Conservation (phyloP, 176 grass and related monocot genomes). For the Secale cereale region DNA sequence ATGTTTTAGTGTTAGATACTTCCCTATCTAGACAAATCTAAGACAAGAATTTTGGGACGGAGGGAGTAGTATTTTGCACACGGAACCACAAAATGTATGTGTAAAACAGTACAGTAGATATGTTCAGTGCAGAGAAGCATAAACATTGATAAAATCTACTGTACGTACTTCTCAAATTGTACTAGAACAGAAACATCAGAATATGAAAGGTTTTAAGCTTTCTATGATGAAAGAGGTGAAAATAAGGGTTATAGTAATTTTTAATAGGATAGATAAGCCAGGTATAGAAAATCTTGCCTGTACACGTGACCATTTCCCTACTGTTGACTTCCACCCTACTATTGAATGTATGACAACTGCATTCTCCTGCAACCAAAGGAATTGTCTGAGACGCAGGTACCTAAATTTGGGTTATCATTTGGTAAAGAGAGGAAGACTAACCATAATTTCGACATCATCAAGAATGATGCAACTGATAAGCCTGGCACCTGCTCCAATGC, state of each 20-base stretch:
- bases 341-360: constrained; percentile 98
- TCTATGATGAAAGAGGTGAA: not conserved
- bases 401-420: constrained; percentile 12
- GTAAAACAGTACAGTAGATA: not conserved
- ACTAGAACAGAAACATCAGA: not conserved
- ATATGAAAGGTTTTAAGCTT: not conserved
- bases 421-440: constrained; percentile 24
- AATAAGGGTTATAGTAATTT: not conserved
- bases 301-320: constrained; percentile 98
- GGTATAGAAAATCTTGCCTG: constrained; percentile 58
- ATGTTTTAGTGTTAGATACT: no score
- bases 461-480: constrained; percentile 98
- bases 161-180: constrained; percentile 1
- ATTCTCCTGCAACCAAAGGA: constrained; percentile 74
- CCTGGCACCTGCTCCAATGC: constrained; percentile 91
- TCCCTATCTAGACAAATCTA: no score
- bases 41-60: no score
- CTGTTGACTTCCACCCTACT: constrained; percentile 91
- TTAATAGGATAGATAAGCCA: not conserved
- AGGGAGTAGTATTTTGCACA: not conserved
- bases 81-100: not conserved
- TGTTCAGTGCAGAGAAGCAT: not conserved
- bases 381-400: constrained; percentile 13
- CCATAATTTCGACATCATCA: constrained; percentile 99
- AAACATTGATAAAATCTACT: constrained; percentile 17